Conservation (phyloP, 495 filamentous ascomycete genomes). For the Cetradonia linearis region DNA sequence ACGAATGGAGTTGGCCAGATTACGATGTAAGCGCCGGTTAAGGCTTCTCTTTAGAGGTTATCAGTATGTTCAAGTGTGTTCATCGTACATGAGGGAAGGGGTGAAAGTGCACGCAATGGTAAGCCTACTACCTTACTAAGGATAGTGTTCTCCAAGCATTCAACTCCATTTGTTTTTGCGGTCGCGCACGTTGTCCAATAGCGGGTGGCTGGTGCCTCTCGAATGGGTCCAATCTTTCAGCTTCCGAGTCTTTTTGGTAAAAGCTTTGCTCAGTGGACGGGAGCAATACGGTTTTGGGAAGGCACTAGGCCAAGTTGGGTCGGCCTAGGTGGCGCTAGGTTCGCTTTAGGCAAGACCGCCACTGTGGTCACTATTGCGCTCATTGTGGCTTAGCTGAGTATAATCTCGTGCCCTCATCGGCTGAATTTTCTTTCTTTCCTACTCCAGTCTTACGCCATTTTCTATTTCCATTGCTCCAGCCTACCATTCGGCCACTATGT, state of each 20-base stretch:
- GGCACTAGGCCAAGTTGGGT: neutral
- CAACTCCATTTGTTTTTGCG: too few relatives aligned
- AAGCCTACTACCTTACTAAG: neutral
- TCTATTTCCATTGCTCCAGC: constrained; percentile 12
- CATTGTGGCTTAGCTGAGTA: constrained; percentile 19
- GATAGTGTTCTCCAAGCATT: neutral
- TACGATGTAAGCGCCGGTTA: neutral
- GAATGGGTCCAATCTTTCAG: constrained; percentile 7
- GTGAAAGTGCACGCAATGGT: neutral
- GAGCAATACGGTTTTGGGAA: constrained; percentile 8
- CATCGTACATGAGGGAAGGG: neutral
- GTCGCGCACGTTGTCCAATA: constrained; percentile 1
- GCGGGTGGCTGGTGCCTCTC: neutral
- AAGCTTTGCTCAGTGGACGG: neutral
- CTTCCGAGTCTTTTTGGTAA: constrained; percentile 5
- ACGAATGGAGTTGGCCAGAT: neutral
- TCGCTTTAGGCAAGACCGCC: constrained; percentile 1
- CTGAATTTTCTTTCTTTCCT: constrained; percentile 15
- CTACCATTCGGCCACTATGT: neutral
- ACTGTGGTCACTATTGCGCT: constrained; percentile 1
- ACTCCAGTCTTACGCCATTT: neutral
- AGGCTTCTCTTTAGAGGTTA: neutral
- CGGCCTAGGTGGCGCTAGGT: neutral
- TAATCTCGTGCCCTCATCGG: neutral
- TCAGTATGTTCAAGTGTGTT: neutral